These are phyloP conservation scores for Fusarium veterinarium DNA, from an alignment of 2,329 filamentous ascomycete species.

Conservation along the genomic window DNA sequence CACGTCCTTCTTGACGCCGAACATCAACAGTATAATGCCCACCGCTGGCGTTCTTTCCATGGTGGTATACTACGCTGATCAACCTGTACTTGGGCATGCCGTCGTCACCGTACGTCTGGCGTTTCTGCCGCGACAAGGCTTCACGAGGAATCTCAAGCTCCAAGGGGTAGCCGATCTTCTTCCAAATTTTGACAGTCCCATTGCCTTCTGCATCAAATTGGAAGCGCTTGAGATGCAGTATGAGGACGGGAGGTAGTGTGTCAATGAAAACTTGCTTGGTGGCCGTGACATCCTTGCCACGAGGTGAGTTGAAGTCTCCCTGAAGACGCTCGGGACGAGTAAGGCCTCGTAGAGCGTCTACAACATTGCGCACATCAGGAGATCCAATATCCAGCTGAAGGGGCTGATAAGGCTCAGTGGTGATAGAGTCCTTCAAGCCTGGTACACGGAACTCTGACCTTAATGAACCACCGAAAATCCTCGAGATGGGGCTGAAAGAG, in stretches of 20 bases:
- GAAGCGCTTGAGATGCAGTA: conserved; percentile 96
- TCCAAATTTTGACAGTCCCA: conserved; percentile 97
- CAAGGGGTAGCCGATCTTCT: conserved; percentile 94
- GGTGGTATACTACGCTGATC: conserved; percentile 93
- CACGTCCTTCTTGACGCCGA: conserved; percentile 89
- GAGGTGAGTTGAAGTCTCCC: conserved; percentile 83
- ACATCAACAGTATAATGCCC: conserved; percentile 99
- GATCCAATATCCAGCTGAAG: conserved; percentile 94
- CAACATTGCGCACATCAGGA: conserved; percentile 86
- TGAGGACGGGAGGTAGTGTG: conserved; percentile 87
- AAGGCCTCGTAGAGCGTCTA: conserved; percentile 87
- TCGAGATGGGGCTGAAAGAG: conserved; percentile 85
- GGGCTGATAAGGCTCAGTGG: conserved; percentile 91
- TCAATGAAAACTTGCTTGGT: conserved; percentile 98
- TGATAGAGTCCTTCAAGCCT: conserved; percentile 90
- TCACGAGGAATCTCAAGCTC: conserved; percentile 95
- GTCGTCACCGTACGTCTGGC: conserved; percentile 70
- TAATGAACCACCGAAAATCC: conserved; percentile 92
- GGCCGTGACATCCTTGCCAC: conserved; percentile 79
- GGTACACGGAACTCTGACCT: conserved; percentile 90
- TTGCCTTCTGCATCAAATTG: conserved; percentile 85
- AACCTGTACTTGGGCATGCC: conserved; percentile 85
- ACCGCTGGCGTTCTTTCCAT: conserved; percentile 94
- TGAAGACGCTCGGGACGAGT: conserved; percentile 87
- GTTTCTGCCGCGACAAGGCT: conserved; percentile 81